A percentile compares a stretch with the other conserved stretches of the same genome.
These are phyloP conservation scores for Arbutus unedo DNA, from an alignment of 148 eudicot species.

Conservation along the genomic window DNA sequence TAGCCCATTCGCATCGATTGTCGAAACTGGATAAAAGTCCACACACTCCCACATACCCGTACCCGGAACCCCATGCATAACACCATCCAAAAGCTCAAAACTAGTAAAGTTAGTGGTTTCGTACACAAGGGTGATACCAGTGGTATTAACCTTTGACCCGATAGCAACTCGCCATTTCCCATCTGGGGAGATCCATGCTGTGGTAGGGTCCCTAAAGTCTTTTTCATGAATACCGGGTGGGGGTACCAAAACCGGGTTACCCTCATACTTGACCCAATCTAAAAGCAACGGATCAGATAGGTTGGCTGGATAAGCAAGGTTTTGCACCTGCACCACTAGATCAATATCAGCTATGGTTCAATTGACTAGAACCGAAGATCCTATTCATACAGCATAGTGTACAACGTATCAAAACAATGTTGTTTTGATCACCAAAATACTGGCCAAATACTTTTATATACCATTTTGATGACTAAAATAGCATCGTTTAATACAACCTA, in stretches of 20 bases:
- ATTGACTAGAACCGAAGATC: background rate
- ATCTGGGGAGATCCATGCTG: slow-evolving; percentile 72
- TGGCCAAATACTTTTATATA: too few relatives aligned
- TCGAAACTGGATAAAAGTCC: slow-evolving; percentile 82
- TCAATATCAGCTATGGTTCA: background rate
- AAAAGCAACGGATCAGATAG: slow-evolving; percentile 85
- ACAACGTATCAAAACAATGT: too few relatives aligned
- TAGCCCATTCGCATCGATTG: slow-evolving; percentile 45
- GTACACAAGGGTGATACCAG: slow-evolving; percentile 69
- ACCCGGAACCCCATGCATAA: slow-evolving; percentile 59
- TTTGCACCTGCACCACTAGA: slow-evolving; percentile 64
- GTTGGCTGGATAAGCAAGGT: slow-evolving; percentile 82
- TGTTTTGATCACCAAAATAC: too few relatives aligned
- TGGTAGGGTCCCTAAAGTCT: slow-evolving; percentile 88
- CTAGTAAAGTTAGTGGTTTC: slow-evolving; percentile 50
- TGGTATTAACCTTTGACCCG: slow-evolving; percentile 59
- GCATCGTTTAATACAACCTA: too few relatives aligned
- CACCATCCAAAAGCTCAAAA: slow-evolving; percentile 51
- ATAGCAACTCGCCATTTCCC: slow-evolving; percentile 70
- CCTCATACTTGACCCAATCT: slow-evolving; percentile 68
- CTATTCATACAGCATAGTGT: too few relatives aligned
- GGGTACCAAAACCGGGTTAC: slow-evolving; percentile 77
- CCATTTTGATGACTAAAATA: too few relatives aligned
- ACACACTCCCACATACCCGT: slow-evolving; percentile 99
- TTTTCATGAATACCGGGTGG: slow-evolving; percentile 58